Percentiles rank a stretch among this genome's conserved stretches.
phyloP scores from a whole-genome alignment of 306 rosid genomes.

The Dryas octopetala region DNA sequence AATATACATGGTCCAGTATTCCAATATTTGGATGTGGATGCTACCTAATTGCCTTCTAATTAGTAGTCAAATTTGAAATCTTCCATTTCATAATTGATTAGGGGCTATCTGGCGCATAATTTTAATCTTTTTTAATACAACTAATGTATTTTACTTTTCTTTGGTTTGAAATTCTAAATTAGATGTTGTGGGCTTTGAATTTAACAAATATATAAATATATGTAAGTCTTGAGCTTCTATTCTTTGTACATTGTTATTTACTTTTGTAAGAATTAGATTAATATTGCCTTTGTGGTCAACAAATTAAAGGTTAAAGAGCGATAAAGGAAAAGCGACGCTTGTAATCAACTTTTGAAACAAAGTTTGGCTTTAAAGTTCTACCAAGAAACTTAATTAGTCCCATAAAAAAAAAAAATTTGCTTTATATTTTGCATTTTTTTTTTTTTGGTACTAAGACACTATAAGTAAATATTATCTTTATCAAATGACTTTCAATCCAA shows the following conservation, averaged over 20 bases:
- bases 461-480: background rate
- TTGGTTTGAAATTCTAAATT: background rate
- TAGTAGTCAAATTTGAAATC: constrained; percentile 42
- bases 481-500: background rate
- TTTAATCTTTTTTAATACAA: constrained; percentile 14
- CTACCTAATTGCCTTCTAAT: constrained; percentile 8
- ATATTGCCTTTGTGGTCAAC: constrained; percentile 28
- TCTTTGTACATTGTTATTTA: background rate
- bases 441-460: background rate
- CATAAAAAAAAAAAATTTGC: constrained; percentile 14
- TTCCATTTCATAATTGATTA: constrained; percentile 11
- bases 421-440: constrained; percentile 27
- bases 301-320: constrained; percentile 25
- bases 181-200: background rate
- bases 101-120: constrained; percentile 18
- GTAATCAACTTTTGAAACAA: constrained; percentile 47
- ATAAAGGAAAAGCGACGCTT: constrained; percentile 38
- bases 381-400: constrained; percentile 32
- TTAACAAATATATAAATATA: background rate
- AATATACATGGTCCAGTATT: background rate
- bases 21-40: constrained; percentile 12
- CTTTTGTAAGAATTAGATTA: background rate
- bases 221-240: constrained; percentile 1
- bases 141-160: background rate
- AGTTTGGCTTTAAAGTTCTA: constrained; percentile 48